Conservation (phyloP, 2,329 filamentous ascomycete genomes). For the Blumeriella jaapii region DNA sequence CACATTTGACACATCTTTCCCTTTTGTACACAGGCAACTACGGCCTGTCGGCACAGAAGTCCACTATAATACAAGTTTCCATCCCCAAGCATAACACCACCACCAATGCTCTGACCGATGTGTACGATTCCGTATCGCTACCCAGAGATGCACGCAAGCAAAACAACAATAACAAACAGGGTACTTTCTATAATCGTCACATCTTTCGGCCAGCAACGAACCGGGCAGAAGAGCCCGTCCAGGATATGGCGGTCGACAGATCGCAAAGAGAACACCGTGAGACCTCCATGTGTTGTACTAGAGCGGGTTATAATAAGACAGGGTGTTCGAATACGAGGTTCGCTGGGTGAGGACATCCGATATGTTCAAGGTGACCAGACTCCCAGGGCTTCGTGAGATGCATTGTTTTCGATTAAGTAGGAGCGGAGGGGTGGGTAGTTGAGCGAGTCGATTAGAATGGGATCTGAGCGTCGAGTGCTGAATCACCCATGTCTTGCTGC, state of each 20-base stretch:
- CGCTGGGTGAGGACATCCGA: slow-evolving; percentile 10
- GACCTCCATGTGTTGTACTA: slow-evolving; percentile 9
- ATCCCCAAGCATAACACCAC: slow-evolving; percentile 4
- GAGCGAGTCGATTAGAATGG: slow-evolving; percentile 43
- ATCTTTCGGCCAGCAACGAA: slow-evolving; percentile 17
- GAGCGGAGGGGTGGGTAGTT: slow-evolving; percentile 17
- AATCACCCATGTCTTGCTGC: slow-evolving; percentile 55
- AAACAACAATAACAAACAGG: slow-evolving; percentile 9
- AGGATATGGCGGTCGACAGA: slow-evolving; percentile 10
- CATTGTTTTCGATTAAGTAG: slow-evolving; percentile 24
- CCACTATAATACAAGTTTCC: slow-evolving; percentile 21
- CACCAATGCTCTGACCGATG: slow-evolving; percentile 10
- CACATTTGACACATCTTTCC: slow-evolving; percentile 6
- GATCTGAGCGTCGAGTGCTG: slow-evolving; percentile 37
- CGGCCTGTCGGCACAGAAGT: slow-evolving; percentile 14
- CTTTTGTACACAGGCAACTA: slow-evolving; percentile 23
- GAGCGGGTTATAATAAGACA: slow-evolving; percentile 24
- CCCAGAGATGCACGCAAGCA: slow-evolving; percentile 16
- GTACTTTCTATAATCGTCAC: slow-evolving; percentile 23
- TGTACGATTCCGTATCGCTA: slow-evolving; percentile 15
- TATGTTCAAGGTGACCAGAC: slow-evolving; percentile 15
- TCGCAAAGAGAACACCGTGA: slow-evolving; percentile 11
- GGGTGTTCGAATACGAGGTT: slow-evolving; percentile 17
- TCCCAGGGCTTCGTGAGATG: slow-evolving; percentile 13
- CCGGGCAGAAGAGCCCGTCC: slow-evolving; percentile 17